These are phyloP conservation scores for Penicillium goetzii DNA, from an alignment of 495 filamentous ascomycete genomes.

Conservation along the genomic window DNA sequence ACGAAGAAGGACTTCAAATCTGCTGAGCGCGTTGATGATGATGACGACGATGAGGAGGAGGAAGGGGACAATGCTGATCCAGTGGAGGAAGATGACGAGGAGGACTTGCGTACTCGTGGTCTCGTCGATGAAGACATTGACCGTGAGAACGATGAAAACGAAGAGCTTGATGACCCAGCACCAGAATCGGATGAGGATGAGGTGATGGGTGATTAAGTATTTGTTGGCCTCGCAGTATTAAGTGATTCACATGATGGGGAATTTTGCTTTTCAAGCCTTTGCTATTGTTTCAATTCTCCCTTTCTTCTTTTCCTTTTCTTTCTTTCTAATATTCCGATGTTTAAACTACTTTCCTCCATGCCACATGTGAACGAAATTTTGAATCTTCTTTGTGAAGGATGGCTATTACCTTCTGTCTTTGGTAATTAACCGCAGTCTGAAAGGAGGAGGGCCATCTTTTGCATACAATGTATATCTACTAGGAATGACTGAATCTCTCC, in stretches of 20 bases:
- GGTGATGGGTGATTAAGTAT: conserved; percentile 67
- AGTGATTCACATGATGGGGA: neutral
- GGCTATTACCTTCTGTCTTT: neutral
- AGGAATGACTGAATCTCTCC: neutral
- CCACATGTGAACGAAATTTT: neutral
- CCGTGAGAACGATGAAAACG: conserved; percentile 54
- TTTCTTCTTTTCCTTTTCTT: conserved; percentile 1
- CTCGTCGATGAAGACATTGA: conserved; percentile 62
- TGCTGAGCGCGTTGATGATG: conserved; percentile 50
- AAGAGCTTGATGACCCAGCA: conserved; percentile 39
- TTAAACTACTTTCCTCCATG: conserved; percentile 13
- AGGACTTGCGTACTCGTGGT: conserved; percentile 64
- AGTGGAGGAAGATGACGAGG: conserved; percentile 59
- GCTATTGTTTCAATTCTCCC: conserved; percentile 2
- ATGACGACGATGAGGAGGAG: conserved; percentile 55
- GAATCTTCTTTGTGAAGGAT: neutral
- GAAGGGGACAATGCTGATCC: conserved; percentile 41
- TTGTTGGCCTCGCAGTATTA: neutral
- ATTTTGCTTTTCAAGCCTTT: conserved; percentile 14
- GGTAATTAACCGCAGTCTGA: no score
- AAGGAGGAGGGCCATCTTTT: neutral
- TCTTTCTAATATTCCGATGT: conserved; percentile 15
- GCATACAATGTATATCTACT: neutral
- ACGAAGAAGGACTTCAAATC: conserved; percentile 42
- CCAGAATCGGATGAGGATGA: conserved; percentile 66